Evolutionary conservation across 495 filamentous ascomycete species (phyloP).

Genomic region (Tirmania nivea): DNA sequence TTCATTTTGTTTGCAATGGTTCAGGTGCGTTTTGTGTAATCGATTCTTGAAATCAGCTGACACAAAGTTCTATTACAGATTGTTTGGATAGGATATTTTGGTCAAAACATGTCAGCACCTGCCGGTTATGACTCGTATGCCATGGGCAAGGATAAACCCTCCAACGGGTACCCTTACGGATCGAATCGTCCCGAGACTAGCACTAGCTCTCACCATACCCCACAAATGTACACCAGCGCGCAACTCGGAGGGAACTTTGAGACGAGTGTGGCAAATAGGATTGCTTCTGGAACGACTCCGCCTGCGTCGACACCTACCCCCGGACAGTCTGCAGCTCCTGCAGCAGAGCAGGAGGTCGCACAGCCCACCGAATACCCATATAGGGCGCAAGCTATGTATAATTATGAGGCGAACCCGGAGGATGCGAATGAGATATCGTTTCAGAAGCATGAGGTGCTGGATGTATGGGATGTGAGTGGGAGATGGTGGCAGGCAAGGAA

Average conservation of each 20-base stretch:
- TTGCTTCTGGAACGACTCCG: slow-evolving; percentile 28
- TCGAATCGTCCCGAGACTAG: slow-evolving; percentile 57
- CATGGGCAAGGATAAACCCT: slow-evolving; percentile 56
- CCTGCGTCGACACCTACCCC: slow-evolving; percentile 13
- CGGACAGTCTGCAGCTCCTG: slow-evolving; percentile 17
- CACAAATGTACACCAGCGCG: slow-evolving; percentile 92
- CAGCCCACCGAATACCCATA: slow-evolving; percentile 89
- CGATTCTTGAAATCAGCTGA: neutral
- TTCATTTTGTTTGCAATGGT: slow-evolving; percentile 94
- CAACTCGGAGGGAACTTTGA: slow-evolving; percentile 79
- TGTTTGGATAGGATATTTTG: slow-evolving; percentile 98
- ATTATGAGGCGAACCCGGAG: slow-evolving; percentile 93
- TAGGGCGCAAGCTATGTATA: slow-evolving; percentile 92
- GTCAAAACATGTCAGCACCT: slow-evolving; percentile 51
- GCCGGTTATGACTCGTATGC: slow-evolving; percentile 84
- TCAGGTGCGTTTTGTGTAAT: slow-evolving; percentile 31
- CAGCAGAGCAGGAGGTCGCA: slow-evolving; percentile 39
- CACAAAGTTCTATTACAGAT: slow-evolving; percentile 33
- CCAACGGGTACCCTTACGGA: slow-evolving; percentile 34
- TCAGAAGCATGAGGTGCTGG: slow-evolving; percentile 84
- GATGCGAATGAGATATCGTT: slow-evolving; percentile 98
- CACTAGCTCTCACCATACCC: slow-evolving; percentile 46
- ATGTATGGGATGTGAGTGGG: slow-evolving; percentile 91
- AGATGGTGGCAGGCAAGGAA: slow-evolving; percentile 98
- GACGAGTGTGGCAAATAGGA: slow-evolving; percentile 40